Evolutionary conservation across 2,329 filamentous ascomycete genomes (phyloP).

Genomic region (Diaporthe sp.): DNA sequence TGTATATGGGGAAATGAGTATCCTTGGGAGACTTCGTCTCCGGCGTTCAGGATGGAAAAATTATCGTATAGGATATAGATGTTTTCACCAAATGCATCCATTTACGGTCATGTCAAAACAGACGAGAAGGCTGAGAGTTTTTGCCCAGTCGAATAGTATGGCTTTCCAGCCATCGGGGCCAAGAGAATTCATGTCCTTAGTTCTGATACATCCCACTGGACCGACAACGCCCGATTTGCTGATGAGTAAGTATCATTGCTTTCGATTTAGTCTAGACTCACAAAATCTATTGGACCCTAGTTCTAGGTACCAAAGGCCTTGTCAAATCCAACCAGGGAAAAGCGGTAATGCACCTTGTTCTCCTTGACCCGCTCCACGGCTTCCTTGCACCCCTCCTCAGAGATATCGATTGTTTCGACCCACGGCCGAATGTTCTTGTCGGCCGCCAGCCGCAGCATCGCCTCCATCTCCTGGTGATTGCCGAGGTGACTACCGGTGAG

Average conservation of each 20-base stretch:
- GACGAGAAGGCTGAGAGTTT: not conserved
- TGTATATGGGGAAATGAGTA: not conserved
- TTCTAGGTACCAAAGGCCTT: constrained; percentile 66
- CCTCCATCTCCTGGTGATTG: constrained; percentile 70
- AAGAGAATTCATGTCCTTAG: not conserved
- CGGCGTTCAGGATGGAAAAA: constrained; percentile 21
- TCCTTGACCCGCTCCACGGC: constrained; percentile 78
- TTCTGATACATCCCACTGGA: not conserved
- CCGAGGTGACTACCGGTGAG: constrained; percentile 70
- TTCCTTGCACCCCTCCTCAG: constrained; percentile 73
- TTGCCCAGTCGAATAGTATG: too few relatives aligned
- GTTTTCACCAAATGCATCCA: not conserved
- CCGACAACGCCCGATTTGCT: not conserved
- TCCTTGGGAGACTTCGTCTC: not conserved
- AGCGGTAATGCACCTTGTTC: constrained; percentile 80
- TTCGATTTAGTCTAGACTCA: not conserved
- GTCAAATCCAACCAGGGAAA: constrained; percentile 78
- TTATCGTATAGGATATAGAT: not conserved
- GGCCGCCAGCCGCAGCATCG: constrained; percentile 71
- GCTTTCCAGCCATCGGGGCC: too few relatives aligned
- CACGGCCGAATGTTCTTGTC: constrained; percentile 60
- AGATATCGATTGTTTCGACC: constrained; percentile 46
- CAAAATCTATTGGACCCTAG: not conserved
- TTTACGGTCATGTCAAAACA: not conserved
- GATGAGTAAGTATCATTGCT: not conserved